Evolutionary conservation across 1,284 basidiomycete species (phyloP), one percentile per base, ranked within the genome.

Genomic region (Tilletia caries): DNA sequence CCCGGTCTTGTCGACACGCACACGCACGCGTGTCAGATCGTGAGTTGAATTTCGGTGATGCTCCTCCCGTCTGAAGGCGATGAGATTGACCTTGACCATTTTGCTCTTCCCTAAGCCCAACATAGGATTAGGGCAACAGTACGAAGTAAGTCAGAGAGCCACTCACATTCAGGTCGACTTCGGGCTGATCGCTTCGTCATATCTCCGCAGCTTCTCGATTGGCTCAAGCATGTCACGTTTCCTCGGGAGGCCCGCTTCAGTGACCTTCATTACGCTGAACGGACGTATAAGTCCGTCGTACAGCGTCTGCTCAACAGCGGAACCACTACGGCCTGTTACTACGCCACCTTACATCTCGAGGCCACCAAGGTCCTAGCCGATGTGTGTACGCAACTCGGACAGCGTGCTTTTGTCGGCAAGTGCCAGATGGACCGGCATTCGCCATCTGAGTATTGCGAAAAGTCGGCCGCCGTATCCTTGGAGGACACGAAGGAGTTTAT

Each of bases 271-370:
- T 93, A 93, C 83, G 94, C 95, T 1, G 82, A 86, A 64, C 86
- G 85, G 65, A 86, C 89, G 0, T 98, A 97, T 81, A 83, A 86
- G 25, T 86, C 87, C 15, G 91, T 93, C 33, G 91, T 97, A 27
- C 86, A 88, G 69, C 87, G 91, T 20, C 87, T 90, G 27, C 87
- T 98, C 54, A 87, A 91, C 73, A 68, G 66, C 23, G 73, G 64
- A 23, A 96, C 93, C 0, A 95, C 94, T 0, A 96, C 93, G 0
- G 92, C 91, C 75, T 95, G 92, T 83, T 96, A 96, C 84, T 97
- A 93, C 82, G 92, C 89, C 13, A 91, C 90, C 0, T 83, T 95
- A 4, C 93, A 98, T 83, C 85, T 90, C 23, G 90, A 91, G 71
- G 88, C 91, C 0, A 92, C 92, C 10, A 92, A 91, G 83, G 85